Conservation (phyloP, 495 filamentous ascomycete species). For the Penicillium bovifimosum region DNA sequence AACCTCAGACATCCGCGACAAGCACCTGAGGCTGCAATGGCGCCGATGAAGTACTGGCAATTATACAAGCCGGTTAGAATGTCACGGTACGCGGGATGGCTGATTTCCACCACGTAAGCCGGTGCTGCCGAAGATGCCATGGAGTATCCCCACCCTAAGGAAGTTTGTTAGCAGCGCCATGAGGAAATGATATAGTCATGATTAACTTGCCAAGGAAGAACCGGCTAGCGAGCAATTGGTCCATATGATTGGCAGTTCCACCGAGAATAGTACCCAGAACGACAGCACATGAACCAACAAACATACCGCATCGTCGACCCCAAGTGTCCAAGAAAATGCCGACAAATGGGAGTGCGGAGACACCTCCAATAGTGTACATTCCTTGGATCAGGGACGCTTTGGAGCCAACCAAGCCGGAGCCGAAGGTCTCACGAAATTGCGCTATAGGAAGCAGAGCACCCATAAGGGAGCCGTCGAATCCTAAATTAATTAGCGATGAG, state of each 20-base stretch:
- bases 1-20: constrained; percentile 30
- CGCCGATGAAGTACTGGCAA: constrained; percentile 49
- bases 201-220: constrained; percentile 49
- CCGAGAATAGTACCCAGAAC: constrained; percentile 54
- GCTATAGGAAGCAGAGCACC: constrained; percentile 9
- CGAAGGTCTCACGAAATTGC: constrained; percentile 8
- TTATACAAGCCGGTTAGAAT: constrained; percentile 54
- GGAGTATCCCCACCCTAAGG: constrained; percentile 58
- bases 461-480: constrained; percentile 15
- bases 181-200: background rate
- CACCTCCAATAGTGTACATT: constrained; percentile 54
- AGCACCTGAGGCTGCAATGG: constrained; percentile 34
- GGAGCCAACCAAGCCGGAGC: constrained; percentile 11
- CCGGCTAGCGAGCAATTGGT: constrained; percentile 61
- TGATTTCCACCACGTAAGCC: constrained; percentile 65
- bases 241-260: constrained; percentile 37
- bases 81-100: constrained; percentile 63
- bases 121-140: constrained; percentile 62
- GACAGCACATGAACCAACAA: constrained; percentile 51
- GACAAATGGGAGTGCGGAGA: constrained; percentile 49
- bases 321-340: constrained; percentile 46
- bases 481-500: background rate
- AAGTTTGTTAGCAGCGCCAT: background rate
- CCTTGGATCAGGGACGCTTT: constrained; percentile 49
- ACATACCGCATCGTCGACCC: constrained; percentile 60